A percentile compares a stretch with the other conserved stretches of the same genome.
phyloP scores from a whole-genome alignment of 2,329 filamentous ascomycete genomes.

The Chaetoscypha palmicola region DNA sequence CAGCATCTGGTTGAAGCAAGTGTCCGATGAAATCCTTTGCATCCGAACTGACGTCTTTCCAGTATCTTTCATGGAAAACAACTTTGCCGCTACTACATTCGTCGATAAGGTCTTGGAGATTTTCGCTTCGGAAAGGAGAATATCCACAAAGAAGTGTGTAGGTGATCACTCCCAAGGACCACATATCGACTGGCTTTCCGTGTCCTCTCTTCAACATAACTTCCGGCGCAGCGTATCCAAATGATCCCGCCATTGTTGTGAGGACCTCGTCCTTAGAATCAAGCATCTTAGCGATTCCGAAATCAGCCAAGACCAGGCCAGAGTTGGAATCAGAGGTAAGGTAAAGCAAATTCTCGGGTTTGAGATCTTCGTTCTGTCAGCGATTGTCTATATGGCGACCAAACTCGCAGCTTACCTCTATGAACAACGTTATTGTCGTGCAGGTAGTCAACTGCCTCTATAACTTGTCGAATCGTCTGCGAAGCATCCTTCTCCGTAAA shows the following conservation, averaged over 20 bases:
- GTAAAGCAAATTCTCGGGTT: constrained; percentile 96
- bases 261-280: constrained; percentile 85
- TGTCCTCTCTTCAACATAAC: constrained; percentile 98
- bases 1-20: constrained; percentile 72
- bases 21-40: constrained; percentile 89
- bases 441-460: constrained; percentile 88
- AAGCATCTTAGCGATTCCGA: constrained; percentile 97
- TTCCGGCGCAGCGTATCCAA: constrained; percentile 94
- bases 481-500: constrained; percentile 95
- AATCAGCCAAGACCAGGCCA: constrained; percentile 88
- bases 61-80: constrained; percentile 95
- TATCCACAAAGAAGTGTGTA: constrained; percentile 98
- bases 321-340: constrained; percentile 71
- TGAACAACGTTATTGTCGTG: constrained; percentile 95
- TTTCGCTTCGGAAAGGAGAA: constrained; percentile 95
- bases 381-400: not conserved
- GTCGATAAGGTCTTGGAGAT: constrained; percentile 83
- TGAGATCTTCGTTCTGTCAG: constrained; percentile 61
- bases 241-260: constrained; percentile 97
- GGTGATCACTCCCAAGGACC: constrained; percentile 97
- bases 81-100: constrained; percentile 81
- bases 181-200: constrained; percentile 98
- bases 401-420: constrained; percentile 52
- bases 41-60: constrained; percentile 93
- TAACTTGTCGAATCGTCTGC: constrained; percentile 88